Evolutionary conservation across 2,329 filamentous ascomycete species (phyloP), one percentile per base, ranked within the genome.

Genomic region (Alternaria sp.): DNA sequence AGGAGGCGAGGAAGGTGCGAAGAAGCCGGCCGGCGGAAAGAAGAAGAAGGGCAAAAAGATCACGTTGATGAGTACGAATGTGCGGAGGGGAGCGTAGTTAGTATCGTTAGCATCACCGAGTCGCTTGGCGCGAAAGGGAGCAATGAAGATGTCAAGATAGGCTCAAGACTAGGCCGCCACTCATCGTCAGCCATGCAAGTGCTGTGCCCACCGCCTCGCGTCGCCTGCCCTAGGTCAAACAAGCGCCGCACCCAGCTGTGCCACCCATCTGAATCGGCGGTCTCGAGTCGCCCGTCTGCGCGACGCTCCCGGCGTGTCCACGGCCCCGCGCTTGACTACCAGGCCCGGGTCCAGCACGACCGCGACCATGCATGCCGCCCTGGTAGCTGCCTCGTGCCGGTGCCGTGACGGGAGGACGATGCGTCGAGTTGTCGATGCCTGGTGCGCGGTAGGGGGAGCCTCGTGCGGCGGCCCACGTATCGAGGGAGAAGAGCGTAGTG

Each of bases 21-120:
- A 75, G 65, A 81, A 79, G 71, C 69, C 68, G 26, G 71, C 72
- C 2, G 82, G 80, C 10, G 83, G 84, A 45, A 88, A 87, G 77
- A 87, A 87, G 77, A 89, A 89, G 81, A 90, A 90, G 78, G 85
- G 84, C 46, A 89, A 89, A 81, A 90, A 90, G 80, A 90, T 90
- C 59, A 90, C 88, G 10, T 75, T 90, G 62, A 90, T 90, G 88
- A 89, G 87, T 63, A 90, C 88, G 26, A 89, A 87, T 71, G 87
- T 84, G 46, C 81, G 87, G 68, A 81, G 87, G 73, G 87, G 86
- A 26, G 87, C 87, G 61, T 68, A 61, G 59, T 57, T 54, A 57
- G 46, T 55, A 59, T 65, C 50, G 62, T 50, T 62, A 59, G 59
- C 62, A 67, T 61, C 55, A 71, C 70, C 63, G 70, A 74, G 71